Evolutionary conservation across 345 rosid species (phyloP).

Genomic region (Boechera retrofracta): DNA sequence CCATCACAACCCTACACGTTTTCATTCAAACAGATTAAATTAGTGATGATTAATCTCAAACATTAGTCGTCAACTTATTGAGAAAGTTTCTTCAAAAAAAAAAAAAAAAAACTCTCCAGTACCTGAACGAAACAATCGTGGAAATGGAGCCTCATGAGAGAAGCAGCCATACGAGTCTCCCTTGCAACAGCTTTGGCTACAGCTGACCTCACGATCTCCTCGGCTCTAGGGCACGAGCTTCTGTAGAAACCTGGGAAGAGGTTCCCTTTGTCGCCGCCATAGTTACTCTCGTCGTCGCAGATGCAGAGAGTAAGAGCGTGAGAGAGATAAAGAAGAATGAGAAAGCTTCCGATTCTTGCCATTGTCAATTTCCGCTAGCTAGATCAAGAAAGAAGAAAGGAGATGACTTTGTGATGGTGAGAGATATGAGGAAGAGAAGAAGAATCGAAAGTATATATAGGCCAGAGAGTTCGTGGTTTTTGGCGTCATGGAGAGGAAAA

Average conservation of each 20-base stretch:
- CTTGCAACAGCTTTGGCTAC: conserved; percentile 64
- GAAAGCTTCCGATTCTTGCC: conserved; percentile 47
- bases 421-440: conserved; percentile 35
- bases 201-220: conserved; percentile 57
- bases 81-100: conserved; percentile 16
- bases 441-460: conserved; percentile 29
- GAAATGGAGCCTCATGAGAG: conserved; percentile 76
- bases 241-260: conserved; percentile 69
- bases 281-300: conserved; percentile 34
- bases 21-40: neutral
- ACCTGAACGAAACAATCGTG: conserved; percentile 92
- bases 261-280: conserved; percentile 37
- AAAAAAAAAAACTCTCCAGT: neutral
- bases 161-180: conserved; percentile 84
- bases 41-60: neutral
- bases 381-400: conserved; percentile 14
- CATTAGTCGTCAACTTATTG: neutral
- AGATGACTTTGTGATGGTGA: conserved; percentile 17
- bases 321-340: conserved; percentile 51
- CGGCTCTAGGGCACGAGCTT: conserved; percentile 69
- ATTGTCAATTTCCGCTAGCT: conserved; percentile 32
- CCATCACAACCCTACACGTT: conserved; percentile 85
- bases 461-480: conserved; percentile 21
- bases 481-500: conserved; percentile 28
- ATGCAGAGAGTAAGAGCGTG: conserved; percentile 55